These are phyloP conservation scores for Carallia brachiata DNA, from an alignment of 345 rosid genomes.

Conservation along the genomic window DNA sequence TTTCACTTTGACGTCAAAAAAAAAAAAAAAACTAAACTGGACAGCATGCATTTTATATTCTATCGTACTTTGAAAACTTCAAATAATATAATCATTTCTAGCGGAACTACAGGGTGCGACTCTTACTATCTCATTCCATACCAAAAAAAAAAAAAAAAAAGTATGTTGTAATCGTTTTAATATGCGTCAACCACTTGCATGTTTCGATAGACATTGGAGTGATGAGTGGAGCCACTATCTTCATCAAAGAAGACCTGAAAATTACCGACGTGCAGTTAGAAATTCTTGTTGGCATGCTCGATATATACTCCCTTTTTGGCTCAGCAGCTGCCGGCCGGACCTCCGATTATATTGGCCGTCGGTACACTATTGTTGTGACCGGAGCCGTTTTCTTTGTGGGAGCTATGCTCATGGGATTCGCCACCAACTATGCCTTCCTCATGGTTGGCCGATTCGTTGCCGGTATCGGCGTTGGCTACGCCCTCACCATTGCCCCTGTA, in stretches of 20 bases:
- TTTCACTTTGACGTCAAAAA: too few species aligned
- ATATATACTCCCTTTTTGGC: constrained; percentile 67
- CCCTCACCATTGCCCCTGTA: constrained; percentile 92
- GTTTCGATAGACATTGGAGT: constrained; percentile 64
- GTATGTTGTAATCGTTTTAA: too few species aligned
- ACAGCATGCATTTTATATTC: too few species aligned
- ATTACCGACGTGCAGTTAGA: constrained; percentile 46
- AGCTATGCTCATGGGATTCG: constrained; percentile 84
- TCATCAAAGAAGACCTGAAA: constrained; percentile 43
- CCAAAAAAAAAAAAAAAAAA: too few species aligned
- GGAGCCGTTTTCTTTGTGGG: constrained; percentile 79
- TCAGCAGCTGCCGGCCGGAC: constrained; percentile 78
- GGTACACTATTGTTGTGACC: constrained; percentile 81
- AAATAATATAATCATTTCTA: too few species aligned
- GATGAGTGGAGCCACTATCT: constrained; percentile 76
- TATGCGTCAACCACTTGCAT: not conserved
- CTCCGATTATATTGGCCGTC: constrained; percentile 89
- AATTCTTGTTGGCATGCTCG: constrained; percentile 59
- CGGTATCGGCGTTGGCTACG: constrained; percentile 86
- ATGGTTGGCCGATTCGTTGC: constrained; percentile 91
- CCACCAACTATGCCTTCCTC: constrained; percentile 75
- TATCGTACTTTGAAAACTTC: too few species aligned
- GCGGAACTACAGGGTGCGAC: too few species aligned
- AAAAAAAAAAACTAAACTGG: too few species aligned
- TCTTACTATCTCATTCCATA: too few species aligned